Conservation (phyloP, 2,329 filamentous ascomycete genomes). For the Cladosporium colombiae region DNA sequence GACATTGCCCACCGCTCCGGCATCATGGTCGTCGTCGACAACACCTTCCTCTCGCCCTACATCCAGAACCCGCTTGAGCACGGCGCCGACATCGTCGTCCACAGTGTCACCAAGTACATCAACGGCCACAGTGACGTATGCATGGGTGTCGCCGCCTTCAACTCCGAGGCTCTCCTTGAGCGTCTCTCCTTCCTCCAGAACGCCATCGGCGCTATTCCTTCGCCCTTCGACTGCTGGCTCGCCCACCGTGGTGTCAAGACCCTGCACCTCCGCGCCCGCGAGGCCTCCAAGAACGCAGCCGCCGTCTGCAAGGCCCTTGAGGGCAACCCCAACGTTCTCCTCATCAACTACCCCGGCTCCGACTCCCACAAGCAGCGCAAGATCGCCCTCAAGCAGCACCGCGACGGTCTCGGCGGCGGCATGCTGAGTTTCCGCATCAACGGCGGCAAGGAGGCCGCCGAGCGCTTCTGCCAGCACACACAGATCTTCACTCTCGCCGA, state of each 20-base stretch:
- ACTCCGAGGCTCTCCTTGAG: slow-evolving; percentile 74
- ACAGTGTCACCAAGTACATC: slow-evolving; percentile 98
- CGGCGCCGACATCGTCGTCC: slow-evolving; percentile 94
- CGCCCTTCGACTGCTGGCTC: slow-evolving; percentile 95
- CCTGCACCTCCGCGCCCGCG: slow-evolving; percentile 84
- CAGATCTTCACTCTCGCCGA: slow-evolving; percentile 92
- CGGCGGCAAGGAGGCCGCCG: slow-evolving; percentile 81
- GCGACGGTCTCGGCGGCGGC: slow-evolving; percentile 89
- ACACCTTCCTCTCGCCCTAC: slow-evolving; percentile 96
- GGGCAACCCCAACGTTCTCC: slow-evolving; percentile 75
- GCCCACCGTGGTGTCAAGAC: slow-evolving; percentile 97
- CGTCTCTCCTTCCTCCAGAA: slow-evolving; percentile 92
- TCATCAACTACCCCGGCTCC: slow-evolving; percentile 94
- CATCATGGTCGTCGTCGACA: slow-evolving; percentile 96
- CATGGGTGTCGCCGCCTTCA: slow-evolving; percentile 97
- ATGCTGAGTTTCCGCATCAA: slow-evolving; percentile 97
- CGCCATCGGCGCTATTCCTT: slow-evolving; percentile 92
- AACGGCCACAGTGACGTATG: slow-evolving; percentile 96
- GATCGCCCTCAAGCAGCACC: slow-evolving; percentile 88
- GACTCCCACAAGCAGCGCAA: slow-evolving; percentile 81
- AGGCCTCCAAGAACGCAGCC: slow-evolving; percentile 79
- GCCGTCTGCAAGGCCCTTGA: slow-evolving; percentile 76
- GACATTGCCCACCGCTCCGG: slow-evolving; percentile 82
- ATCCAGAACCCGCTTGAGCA: slow-evolving; percentile 94
- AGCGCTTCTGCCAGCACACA: slow-evolving; percentile 87